Evolutionary conservation across 495 filamentous ascomycete species (phyloP), one percentile per base, ranked within the genome.

Genomic region (Neurospora hispaniola): DNA sequence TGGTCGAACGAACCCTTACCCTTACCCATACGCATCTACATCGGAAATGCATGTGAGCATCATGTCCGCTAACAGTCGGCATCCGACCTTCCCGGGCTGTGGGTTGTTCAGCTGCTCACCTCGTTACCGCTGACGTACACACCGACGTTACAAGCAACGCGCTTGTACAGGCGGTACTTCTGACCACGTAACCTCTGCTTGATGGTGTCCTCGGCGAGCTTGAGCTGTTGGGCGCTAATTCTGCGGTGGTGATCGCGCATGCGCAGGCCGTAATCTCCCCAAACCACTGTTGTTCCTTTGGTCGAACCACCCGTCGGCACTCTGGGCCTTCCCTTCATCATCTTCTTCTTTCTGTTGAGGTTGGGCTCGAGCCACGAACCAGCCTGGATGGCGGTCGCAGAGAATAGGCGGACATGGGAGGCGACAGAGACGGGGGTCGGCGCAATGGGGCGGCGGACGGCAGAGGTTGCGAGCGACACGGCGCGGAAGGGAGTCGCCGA

Each of bases 1-100:
- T 96, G 92, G 82, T 98, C 96, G 82, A 98, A 98, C 74, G 89
- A 91, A 75, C 96, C 96, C 84, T 98, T 99, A 81, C 96, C 96
- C 85, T 97, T 98, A 82, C 96, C 96, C 96, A 99, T 99, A 86
- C 96, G 90, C 76, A 90, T 83, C 88, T 89, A 70, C 27, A 27
- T 73, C 9, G 62, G 6, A 43, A 41, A 4, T 54, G 76, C 59
- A 77, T 20, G 72, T 80, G 72, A 80, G 78, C 70, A 68, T 39
- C 3, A 2, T 20, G n/a, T 20, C 42, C 66, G 14, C 66, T 43
- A 31, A 4, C 27, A 6, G 35, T 44, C 20, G 5, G 9, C 2
- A 31, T 23, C 31, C 42, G 42, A 42, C 2, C 46, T 46, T 27
- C 10, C 14, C 27, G n/a, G 42, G 8, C 31, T 54, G 23, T 38